phyloP scores from a whole-genome alignment of 2,329 filamentous ascomycete species.

The Knoxdaviesia proteae region DNA sequence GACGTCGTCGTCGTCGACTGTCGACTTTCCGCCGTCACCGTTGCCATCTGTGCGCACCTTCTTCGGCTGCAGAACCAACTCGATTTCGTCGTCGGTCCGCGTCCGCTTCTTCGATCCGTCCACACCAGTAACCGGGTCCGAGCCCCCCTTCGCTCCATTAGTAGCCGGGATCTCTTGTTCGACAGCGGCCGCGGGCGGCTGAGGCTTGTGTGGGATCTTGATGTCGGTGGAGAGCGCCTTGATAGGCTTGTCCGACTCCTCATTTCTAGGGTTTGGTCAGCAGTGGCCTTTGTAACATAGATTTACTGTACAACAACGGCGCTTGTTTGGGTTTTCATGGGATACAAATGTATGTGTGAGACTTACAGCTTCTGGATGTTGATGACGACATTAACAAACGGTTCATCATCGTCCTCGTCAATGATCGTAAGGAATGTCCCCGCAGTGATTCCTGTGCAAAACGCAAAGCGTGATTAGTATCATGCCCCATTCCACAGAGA shows the following conservation, averaged over 20 bases:
- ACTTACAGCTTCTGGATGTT: slow-evolving; percentile 42
- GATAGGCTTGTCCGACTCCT: slow-evolving; percentile 31
- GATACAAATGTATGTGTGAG: not conserved
- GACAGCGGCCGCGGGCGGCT: slow-evolving; percentile 14
- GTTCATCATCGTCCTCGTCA: slow-evolving; percentile 57
- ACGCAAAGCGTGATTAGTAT: slow-evolving; percentile 7
- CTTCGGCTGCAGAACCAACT: slow-evolving; percentile 17
- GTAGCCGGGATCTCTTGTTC: slow-evolving; percentile 10
- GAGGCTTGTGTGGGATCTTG: slow-evolving; percentile 32
- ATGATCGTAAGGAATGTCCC: slow-evolving; percentile 65
- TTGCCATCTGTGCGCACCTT: slow-evolving; percentile 22
- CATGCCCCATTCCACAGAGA: not conserved
- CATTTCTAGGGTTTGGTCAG: slow-evolving; percentile 16
- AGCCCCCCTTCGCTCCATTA: slow-evolving; percentile 13
- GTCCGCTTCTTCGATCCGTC: slow-evolving; percentile 20
- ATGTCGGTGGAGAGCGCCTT: slow-evolving; percentile 21
- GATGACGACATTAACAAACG: slow-evolving; percentile 64
- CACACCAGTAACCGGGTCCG: too few species aligned
- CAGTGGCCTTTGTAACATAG: slow-evolving; percentile 7
- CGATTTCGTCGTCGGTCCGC: slow-evolving; percentile 18
- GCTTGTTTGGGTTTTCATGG: slow-evolving; percentile 2
- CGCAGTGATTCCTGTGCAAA: slow-evolving; percentile 35
- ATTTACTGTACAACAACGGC: not conserved
- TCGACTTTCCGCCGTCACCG: slow-evolving; percentile 16
- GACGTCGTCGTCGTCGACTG: slow-evolving; percentile 15